Conservation (phyloP, 768 basidiomycete genomes). For the Kwoniella sp. region DNA sequence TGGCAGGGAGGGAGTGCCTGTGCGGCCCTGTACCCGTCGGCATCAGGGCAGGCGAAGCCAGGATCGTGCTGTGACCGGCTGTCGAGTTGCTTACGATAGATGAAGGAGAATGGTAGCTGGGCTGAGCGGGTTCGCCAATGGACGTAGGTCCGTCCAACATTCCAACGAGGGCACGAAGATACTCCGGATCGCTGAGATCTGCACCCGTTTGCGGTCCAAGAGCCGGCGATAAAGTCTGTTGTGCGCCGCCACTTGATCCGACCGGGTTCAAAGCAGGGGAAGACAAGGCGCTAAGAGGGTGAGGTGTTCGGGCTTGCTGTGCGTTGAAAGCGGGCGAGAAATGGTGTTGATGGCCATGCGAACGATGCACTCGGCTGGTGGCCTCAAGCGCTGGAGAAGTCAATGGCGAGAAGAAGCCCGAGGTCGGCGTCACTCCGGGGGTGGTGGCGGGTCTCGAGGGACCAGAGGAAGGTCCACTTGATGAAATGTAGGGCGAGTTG, state of each 20-base stretch:
- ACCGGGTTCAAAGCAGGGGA: conserved; percentile 49
- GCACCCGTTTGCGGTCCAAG: conserved; percentile 38
- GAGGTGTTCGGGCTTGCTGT: conserved; percentile 30
- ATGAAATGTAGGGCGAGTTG: conserved; percentile 62
- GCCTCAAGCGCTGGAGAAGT: conserved; percentile 57
- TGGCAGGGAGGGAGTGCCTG: conserved; percentile 38
- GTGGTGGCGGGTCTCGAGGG: conserved; percentile 41
- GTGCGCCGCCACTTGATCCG: conserved; percentile 43
- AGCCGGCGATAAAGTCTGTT: conserved; percentile 53
- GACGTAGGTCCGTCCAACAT: conserved; percentile 27
- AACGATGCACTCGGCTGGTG: conserved; percentile 15
- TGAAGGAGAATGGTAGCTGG: conserved; percentile 18
- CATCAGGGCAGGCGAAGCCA: conserved; percentile 19
- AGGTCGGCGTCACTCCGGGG: conserved; percentile 42
- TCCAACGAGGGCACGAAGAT: conserved; percentile 39
- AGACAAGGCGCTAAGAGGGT: conserved; percentile 41
- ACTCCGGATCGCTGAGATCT: conserved; percentile 43
- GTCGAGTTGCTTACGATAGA: conserved; percentile 13
- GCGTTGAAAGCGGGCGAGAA: conserved; percentile 24
- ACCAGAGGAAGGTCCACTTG: conserved; percentile 56
- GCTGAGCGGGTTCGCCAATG: conserved; percentile 14
- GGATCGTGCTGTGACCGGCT: conserved; percentile 17
- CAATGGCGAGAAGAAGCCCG: conserved; percentile 56
- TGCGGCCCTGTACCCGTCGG: conserved; percentile 30
- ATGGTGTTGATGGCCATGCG: conserved; percentile 22